A percentile compares a stretch with the other conserved stretches of the same genome.
Conservation (phyloP, 1,139 yeast genomes). For the Hansenula lynferdii region DNA sequence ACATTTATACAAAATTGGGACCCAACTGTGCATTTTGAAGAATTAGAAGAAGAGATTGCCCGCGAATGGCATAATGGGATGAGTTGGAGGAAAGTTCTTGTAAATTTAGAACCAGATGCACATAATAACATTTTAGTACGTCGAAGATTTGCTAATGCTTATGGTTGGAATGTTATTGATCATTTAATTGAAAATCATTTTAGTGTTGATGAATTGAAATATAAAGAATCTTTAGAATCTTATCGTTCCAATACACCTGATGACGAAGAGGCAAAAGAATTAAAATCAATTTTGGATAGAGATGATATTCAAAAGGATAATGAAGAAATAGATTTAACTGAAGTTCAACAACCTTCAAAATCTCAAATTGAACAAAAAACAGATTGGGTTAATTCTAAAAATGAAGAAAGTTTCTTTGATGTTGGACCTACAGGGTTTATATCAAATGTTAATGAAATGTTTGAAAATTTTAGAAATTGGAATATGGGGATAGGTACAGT, state of each 20-base stretch:
- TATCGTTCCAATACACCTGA: not conserved
- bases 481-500: conserved; percentile 2
- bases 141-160: conserved; percentile 87
- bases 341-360: not conserved
- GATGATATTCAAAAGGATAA: conserved; percentile 1
- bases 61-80: conserved; percentile 72
- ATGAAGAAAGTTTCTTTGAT: conserved; percentile 50
- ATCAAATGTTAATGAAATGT: conserved; percentile 52
- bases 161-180: conserved; percentile 92
- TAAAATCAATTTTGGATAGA: conserved; percentile 1
- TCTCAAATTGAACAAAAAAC: not conserved
- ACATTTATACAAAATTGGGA: conserved; percentile 19
- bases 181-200: conserved; percentile 77
- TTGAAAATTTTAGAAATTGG: conserved; percentile 26
- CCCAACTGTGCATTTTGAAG: conserved; percentile 17
- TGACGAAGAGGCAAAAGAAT: not conserved
- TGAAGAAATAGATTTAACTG: conserved; percentile 2
- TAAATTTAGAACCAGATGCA: conserved; percentile 85
- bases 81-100: conserved; percentile 91
- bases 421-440: conserved; percentile 71
- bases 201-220: conserved; percentile 16
- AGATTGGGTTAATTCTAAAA: conserved; percentile 47
- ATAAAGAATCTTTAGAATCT: not conserved
- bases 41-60: conserved; percentile 73
- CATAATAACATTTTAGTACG: conserved; percentile 92